A percentile compares a stretch with the other conserved stretches of the same genome.
phyloP scores from a whole-genome alignment of 2,329 filamentous ascomycete species.

The Fusarium siculi region DNA sequence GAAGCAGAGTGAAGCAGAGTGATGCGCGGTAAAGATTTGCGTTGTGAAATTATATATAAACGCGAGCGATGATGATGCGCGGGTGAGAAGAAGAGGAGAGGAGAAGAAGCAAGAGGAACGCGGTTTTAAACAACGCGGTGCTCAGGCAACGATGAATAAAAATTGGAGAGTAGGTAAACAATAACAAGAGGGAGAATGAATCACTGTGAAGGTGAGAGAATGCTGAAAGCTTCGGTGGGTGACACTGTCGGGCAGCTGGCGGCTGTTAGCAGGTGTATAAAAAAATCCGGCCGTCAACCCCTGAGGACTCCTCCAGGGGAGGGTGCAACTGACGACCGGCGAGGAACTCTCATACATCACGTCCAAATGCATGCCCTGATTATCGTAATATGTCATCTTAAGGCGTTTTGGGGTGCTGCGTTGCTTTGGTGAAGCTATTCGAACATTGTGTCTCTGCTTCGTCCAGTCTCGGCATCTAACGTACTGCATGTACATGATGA shows the following conservation, averaged over 20 bases:
- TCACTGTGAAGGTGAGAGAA: not conserved
- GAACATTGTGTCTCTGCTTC: not conserved
- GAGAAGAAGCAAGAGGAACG: not conserved
- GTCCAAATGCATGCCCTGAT: not conserved
- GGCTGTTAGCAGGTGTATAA: not conserved
- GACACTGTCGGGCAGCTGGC: not conserved
- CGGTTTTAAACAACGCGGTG: not conserved
- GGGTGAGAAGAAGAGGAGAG: not conserved
- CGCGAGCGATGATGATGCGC: not conserved
- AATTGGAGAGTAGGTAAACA: not conserved
- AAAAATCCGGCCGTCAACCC: not conserved
- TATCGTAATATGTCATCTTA: not conserved
- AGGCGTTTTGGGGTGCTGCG: not conserved
- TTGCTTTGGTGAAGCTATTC: not conserved
- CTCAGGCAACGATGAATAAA: not conserved
- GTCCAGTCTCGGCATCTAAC: not conserved
- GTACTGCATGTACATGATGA: not conserved
- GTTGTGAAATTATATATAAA: not conserved
- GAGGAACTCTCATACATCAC: not conserved
- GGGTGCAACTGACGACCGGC: not conserved
- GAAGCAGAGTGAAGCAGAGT: not conserved
- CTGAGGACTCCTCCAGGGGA: not conserved
- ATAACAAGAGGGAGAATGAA: not conserved
- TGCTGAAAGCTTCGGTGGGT: not conserved
- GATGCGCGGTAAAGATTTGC: fast-evolving